Evolutionary conservation across 352 stramenopile species (phyloP).

Genomic region (Aphanomyces invadans): DNA sequence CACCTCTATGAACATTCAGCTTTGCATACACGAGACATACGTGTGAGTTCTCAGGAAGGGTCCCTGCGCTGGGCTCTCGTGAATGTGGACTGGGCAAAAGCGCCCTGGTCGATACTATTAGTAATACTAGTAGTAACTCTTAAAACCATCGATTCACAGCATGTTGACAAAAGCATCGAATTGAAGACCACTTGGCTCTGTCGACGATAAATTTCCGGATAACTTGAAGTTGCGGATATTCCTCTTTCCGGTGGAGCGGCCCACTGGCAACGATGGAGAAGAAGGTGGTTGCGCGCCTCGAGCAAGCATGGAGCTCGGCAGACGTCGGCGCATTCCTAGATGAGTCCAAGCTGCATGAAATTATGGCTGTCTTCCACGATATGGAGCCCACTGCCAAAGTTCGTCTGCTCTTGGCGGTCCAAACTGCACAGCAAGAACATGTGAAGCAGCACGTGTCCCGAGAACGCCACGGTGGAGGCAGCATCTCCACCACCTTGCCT

Average conservation of each 20-base stretch:
- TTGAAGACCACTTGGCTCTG: background rate
- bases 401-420: slow-evolving; percentile 18
- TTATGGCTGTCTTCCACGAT: slow-evolving; percentile 10
- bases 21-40: too few relatives aligned
- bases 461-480: slow-evolving; percentile 10
- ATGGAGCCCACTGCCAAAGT: slow-evolving; percentile 24
- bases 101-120: too few relatives aligned
- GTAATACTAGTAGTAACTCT: too few relatives aligned
- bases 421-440: slow-evolving; percentile 18
- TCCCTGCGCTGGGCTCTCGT: too few relatives aligned
- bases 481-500: background rate
- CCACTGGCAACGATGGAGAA: slow-evolving; percentile 23
- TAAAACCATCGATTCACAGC: background rate
- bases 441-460: slow-evolving; percentile 19
- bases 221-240: background rate
- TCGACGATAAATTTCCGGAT: slow-evolving; percentile 4
- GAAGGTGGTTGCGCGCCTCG: slow-evolving; percentile 13
- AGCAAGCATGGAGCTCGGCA: slow-evolving; percentile 24
- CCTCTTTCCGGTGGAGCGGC: background rate
- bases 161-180: background rate
- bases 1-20: too few relatives aligned
- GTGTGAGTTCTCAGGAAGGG: too few relatives aligned
- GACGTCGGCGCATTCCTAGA: slow-evolving; percentile 24
- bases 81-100: too few relatives aligned
- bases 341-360: slow-evolving; percentile 15